Percentiles rank a stretch among this genome's conserved stretches.
These are phyloP conservation scores for Lecanicillium sp. DNA, from an alignment of 2,329 filamentous ascomycete genomes.

Conservation along the genomic window DNA sequence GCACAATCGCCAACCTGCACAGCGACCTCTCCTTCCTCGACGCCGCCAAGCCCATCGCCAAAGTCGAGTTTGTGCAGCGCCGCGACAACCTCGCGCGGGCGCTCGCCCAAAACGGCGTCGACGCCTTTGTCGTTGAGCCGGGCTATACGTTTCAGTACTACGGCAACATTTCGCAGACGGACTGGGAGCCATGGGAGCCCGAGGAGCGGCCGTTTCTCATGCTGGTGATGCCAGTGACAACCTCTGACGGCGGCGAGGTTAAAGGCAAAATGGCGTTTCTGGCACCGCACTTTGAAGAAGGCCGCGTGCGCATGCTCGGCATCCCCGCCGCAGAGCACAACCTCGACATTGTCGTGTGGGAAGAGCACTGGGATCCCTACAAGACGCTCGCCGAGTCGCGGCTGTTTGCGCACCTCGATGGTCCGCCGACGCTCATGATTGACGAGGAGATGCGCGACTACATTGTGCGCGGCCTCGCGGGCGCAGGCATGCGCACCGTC, in stretches of 20 bases:
- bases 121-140: conserved; percentile 56
- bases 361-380: conserved; percentile 60
- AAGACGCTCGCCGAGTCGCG: conserved; percentile 39
- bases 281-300: conserved; percentile 53
- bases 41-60: conserved; percentile 35
- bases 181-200: conserved; percentile 60
- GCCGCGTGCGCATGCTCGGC: conserved; percentile 47
- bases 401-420: conserved; percentile 23
- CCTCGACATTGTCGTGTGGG: conserved; percentile 50
- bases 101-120: conserved; percentile 39
- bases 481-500: conserved; percentile 46
- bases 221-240: conserved; percentile 40
- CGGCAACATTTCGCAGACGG: conserved; percentile 50
- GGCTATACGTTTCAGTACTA: conserved; percentile 58
- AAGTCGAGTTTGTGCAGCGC: conserved; percentile 45
- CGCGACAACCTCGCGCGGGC: conserved; percentile 49
- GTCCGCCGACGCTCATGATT: conserved; percentile 44
- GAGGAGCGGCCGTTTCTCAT: conserved; percentile 58
- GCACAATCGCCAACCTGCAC: conserved; percentile 44
- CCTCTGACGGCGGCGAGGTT: conserved; percentile 21
- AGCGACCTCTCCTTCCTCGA: conserved; percentile 44
- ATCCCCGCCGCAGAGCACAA: conserved; percentile 45
- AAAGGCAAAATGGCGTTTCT: conserved; percentile 50
- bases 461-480: conserved; percentile 48
- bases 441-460: conserved; percentile 60